Conservation (phyloP, 2,329 filamentous ascomycete species). For the Fusarium tupiense region DNA sequence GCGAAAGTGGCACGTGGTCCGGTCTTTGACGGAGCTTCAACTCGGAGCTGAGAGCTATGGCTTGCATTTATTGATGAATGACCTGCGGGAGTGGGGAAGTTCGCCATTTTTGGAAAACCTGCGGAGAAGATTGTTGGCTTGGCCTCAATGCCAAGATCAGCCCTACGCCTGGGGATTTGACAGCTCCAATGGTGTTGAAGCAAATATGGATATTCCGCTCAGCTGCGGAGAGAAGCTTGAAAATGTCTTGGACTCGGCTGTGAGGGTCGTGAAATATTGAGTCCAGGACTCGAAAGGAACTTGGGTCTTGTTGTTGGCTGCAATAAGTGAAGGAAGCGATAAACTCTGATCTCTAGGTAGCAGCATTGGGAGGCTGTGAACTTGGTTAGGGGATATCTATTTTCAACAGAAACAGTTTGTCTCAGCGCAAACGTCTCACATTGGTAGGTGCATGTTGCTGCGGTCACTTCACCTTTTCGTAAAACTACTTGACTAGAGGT, state of each 20-base stretch:
- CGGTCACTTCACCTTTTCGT: background rate
- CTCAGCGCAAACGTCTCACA: background rate
- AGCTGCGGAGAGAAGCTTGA: background rate
- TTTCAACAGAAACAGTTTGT: background rate
- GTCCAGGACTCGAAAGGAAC: background rate
- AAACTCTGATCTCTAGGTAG: background rate
- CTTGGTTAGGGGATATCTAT: fast-evolving
- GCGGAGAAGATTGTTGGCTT: background rate
- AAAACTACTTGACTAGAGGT: fast-evolving
- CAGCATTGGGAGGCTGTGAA: too few relatives aligned
- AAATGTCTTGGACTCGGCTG: background rate
- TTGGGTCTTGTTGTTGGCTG: background rate
- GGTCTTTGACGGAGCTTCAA: background rate
- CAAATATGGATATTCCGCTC: background rate
- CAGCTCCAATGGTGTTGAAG: background rate
- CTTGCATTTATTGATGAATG: background rate
- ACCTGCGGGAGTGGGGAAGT: background rate
- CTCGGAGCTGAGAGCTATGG: background rate
- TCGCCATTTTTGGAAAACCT: background rate
- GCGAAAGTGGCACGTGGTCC: background rate
- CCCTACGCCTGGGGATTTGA: background rate
- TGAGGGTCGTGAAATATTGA: background rate
- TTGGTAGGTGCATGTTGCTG: background rate
- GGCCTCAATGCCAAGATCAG: background rate
- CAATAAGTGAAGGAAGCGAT: background rate